Base-by-base conservation (phyloP, 2,329 filamentous ascomycete genomes). In the Mollisiaceae sp. region DNA sequence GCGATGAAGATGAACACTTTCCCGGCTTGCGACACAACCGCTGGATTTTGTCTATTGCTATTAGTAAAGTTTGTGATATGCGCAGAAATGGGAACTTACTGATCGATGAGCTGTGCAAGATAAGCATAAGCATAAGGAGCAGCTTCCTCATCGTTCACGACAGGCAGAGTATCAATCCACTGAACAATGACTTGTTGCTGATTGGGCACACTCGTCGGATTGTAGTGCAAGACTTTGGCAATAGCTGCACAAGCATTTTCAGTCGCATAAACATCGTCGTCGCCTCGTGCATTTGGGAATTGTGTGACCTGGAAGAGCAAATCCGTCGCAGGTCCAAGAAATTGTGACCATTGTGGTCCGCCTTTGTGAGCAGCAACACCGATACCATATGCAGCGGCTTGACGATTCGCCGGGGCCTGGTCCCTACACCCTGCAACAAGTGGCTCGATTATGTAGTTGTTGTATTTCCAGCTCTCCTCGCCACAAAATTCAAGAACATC, bases 401-500 rank as follows among this genome's bases (percentile, higher is more conserved):
- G 95, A 63, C 95, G 88, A 76, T 98, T 98, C 20, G 94, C 93
- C 14, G 95, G 91, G 38, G 94, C 92, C 35, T 89, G 80, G 74
- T 98, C 94, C 73, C 87, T 88, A 82, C 97, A 92, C 54, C 95
- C 95, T 66, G 91, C 88, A 55, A 97, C 85, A 45, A 99, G 86
- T 12, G 95, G 94, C 73, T 93, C 89, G 64, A 94, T 89, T 73
- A 99, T 97, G 75, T 94, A 89, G 71, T 89, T 87, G 75, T 90
- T 89, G 77, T 97, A 99, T 70, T 90, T 88, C 82, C 91, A 94
- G 73, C 92, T 96, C 72, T 97, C 89, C 0, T 90, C 86, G 0
- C 94, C 94, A 77, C 94, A 98, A 82, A 98, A 99, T 78, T 99
- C 95, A 41, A 99, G 86, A 41, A 99, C 94, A 77, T 99, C 95